phyloP scores from a whole-genome alignment of 768 basidiomycete species.

The Suillus discolor region DNA sequence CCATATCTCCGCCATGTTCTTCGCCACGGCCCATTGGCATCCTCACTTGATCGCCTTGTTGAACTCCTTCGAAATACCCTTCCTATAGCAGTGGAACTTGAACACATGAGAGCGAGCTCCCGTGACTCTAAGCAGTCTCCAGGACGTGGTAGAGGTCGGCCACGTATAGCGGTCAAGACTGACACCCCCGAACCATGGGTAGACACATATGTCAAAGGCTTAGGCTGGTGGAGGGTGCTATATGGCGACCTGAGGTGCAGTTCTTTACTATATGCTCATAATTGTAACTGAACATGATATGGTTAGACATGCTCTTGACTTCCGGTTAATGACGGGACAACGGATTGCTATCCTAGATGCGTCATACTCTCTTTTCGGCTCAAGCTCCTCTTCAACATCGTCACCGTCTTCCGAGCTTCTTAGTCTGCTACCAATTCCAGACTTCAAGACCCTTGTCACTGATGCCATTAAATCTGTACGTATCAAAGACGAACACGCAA shows the following conservation, averaged over 20 bases:
- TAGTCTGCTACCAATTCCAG: conserved; percentile 61
- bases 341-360: conserved; percentile 76
- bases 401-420: conserved; percentile 21
- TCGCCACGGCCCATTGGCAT: conserved; percentile 65
- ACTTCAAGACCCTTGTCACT: conserved; percentile 51
- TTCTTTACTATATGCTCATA: background rate
- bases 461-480: conserved; percentile 41
- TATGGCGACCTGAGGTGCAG: conserved; percentile 67
- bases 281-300: background rate
- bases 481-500: conserved; percentile 33
- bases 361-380: conserved; percentile 56
- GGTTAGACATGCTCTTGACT: conserved; percentile 73
- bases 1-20: conserved; percentile 73
- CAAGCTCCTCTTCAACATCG: conserved; percentile 1
- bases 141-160: conserved; percentile 13
- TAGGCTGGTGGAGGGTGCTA: conserved; percentile 80
- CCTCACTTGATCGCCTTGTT: conserved; percentile 67
- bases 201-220: conserved; percentile 76
- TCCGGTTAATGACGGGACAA: conserved; percentile 69
- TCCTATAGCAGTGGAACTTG: conserved; percentile 74
- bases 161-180: conserved; percentile 20
- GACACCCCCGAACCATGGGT: conserved; percentile 37
- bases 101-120: conserved; percentile 46
- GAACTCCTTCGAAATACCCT: conserved; percentile 74
- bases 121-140: conserved; percentile 22